phyloP scores from a whole-genome alignment of 2,329 filamentous ascomycete species.

The Oidium heveae region DNA sequence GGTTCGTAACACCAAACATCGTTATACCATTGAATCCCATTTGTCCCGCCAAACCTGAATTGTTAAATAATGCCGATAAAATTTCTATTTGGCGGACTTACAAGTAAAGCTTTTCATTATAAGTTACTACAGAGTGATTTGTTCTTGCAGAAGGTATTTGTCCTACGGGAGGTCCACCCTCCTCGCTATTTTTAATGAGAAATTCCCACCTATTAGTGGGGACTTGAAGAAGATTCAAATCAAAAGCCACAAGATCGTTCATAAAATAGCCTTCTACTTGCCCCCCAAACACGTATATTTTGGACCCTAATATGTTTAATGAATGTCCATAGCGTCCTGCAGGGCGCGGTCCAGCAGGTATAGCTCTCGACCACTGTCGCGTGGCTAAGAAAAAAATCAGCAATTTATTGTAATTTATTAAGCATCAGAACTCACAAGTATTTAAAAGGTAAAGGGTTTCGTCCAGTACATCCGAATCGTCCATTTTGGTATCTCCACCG shows the following conservation, averaged over 20 bases:
- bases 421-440: constrained; percentile 45
- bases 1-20: constrained; percentile 96
- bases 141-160: constrained; percentile 69
- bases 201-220: constrained; percentile 87
- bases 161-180: constrained; percentile 30
- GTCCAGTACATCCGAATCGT: constrained; percentile 73
- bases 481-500: constrained; percentile 91
- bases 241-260: constrained; percentile 88
- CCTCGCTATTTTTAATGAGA: constrained; percentile 50
- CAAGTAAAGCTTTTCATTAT: constrained; percentile 82
- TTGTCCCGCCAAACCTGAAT: constrained; percentile 78
- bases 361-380: constrained; percentile 86
- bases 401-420: constrained; percentile 4
- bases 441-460: constrained; percentile 93
- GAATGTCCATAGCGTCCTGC: constrained; percentile 89
- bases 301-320: constrained; percentile 85
- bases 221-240: constrained; percentile 81
- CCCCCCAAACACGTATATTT: constrained; percentile 91
- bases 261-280: constrained; percentile 96
- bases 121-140: constrained; percentile 81
- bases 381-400: constrained; percentile 35
- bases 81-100: constrained; percentile 22
- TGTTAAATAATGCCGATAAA: constrained; percentile 5
- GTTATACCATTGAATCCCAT: constrained; percentile 93
- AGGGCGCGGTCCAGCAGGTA: constrained; percentile 65